phyloP scores from a whole-genome alignment of 129 eudicot species.

The Chrysanthemum seticuspe region DNA sequence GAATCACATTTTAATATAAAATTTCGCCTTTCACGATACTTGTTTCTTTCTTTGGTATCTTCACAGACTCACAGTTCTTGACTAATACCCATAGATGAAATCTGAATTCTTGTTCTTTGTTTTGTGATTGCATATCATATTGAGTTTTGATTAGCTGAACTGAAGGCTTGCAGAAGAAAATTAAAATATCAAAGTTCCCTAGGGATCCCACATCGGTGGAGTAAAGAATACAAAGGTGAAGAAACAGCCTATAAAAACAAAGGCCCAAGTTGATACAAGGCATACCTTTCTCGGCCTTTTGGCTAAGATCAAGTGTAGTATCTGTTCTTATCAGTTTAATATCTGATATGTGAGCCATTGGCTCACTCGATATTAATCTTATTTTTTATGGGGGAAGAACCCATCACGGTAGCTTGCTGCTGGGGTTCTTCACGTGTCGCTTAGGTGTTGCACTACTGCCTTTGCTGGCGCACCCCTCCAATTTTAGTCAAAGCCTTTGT shows the following conservation, averaged over 20 bases:
- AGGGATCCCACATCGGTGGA: too few relatives aligned
- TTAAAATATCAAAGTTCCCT: too few relatives aligned
- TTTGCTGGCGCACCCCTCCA: background rate
- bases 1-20: too few relatives aligned
- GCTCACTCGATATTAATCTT: slow-evolving; percentile 31
- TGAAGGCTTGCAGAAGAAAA: background rate
- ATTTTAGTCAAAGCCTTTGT: too few relatives aligned
- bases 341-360: slow-evolving; percentile 33
- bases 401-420: slow-evolving; percentile 27
- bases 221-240: too few relatives aligned
- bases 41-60: too few relatives aligned
- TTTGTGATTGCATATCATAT: background rate
- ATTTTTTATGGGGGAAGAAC: slow-evolving; percentile 26
- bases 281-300: slow-evolving; percentile 89
- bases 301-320: slow-evolving; percentile 84
- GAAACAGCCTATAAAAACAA: background rate
- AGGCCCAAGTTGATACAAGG: background rate
- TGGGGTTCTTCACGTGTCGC: background rate
- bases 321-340: slow-evolving; percentile 65
- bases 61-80: background rate
- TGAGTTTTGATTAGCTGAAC: background rate
- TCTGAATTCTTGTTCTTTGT: background rate
- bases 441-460: background rate
- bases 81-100: background rate
- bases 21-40: too few relatives aligned